Evolutionary conservation across 2,329 filamentous ascomycete species (phyloP), one percentile per base, ranked within the genome.

Genomic region (Magnaporthiopsis rhizophila): DNA sequence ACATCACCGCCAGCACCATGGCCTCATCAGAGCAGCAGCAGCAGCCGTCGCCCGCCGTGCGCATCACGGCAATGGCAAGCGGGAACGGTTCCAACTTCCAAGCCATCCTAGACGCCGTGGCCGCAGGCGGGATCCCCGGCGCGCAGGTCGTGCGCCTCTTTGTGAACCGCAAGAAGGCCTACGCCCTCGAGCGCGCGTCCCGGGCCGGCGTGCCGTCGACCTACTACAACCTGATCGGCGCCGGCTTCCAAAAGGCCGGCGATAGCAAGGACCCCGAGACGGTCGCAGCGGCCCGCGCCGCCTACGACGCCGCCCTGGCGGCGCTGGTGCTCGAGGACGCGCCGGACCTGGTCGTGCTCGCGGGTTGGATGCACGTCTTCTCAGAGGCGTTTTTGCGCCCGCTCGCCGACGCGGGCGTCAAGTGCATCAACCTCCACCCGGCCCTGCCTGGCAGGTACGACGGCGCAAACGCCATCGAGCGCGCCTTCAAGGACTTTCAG

Each of bases 281-380:
- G 76, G 66, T 87, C 73, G 70, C 78, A 21, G 80, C 84, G 58
- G 88, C 86, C 1, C 84, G 92, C 30, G 78, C 82, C 60, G 81
- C 80, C 64, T 96, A 95, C 74, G 92, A 96, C 73, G 83, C 86
- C 18, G 90, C 90, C 58, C 80, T 96, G 67, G 90, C 91, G 0
- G 75, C 82, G 58, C 80, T 88, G 66, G 83, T 96, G 63, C 78
- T 94, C 30, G 74, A 76, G 5, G 83, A 89, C 67, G 76, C 76
- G 65, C 91, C 92, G 0, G 85, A 93, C 64, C 76, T 96, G 64
- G 86, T 96, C 61, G 88, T 95, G 11, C 89, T 92, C 69, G 88
- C 90, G 3, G 92, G 92, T 2, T 96, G 90, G 83, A 96, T 96
- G 91, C 88, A 95, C 74, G 88, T 96, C 65, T 83, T 96, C 61